Base-by-base conservation (phyloP, 2,329 filamentous ascomycete genomes). In the Conoideocrella luteorostrata region DNA sequence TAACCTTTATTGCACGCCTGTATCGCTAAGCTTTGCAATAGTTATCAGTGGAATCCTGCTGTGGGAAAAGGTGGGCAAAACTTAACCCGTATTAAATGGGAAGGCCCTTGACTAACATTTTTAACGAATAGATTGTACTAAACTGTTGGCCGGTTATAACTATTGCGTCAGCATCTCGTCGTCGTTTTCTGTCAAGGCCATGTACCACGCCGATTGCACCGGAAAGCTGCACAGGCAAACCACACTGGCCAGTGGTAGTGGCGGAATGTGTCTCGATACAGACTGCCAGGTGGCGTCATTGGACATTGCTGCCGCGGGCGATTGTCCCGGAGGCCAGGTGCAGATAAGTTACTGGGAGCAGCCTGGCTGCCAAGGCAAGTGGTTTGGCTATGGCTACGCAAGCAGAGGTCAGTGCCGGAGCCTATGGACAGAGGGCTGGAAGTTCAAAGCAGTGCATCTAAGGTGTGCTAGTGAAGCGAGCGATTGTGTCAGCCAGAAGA, bases 291-390 rank as follows among this genome's bases (percentile, higher is more conserved):
- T 36, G 7, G 40, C 40, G 9, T 24, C 18, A 18, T 10, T 43
- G 5, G 17, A 43, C 29, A 29, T 29, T 11, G 26, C 32, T 28
- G 15, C 7, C 0, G 13, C 24, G 10, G 40, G 40, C 15, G 29
- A 43, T 28, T 43, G 40, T 28, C 40, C 40, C 15, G 7, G 7
- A 5, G 33, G 32, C 4, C 40, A 43, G 18, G 32, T 43, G 3
- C 40, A 43, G 22, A 43, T 43, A 11, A 43, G 40, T n/a, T 43
- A 43, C n/a, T 35, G 40, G 40, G 17, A 37, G 18, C 21, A 43
- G 32, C 30, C 40, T 11, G 40, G 40, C 22, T 43, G 40, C 17
- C 10, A 20, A 5, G 32, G 40, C 4, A 35, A 43, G 21, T 43
- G 40, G 40, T 43, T 24, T 12, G 40, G 40, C 12, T 37, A 43